Evolutionary conservation across 352 stramenopile genomes (phyloP), one percentile per base, ranked within the genome.

Genomic region (Globisporangium ultimum): DNA sequence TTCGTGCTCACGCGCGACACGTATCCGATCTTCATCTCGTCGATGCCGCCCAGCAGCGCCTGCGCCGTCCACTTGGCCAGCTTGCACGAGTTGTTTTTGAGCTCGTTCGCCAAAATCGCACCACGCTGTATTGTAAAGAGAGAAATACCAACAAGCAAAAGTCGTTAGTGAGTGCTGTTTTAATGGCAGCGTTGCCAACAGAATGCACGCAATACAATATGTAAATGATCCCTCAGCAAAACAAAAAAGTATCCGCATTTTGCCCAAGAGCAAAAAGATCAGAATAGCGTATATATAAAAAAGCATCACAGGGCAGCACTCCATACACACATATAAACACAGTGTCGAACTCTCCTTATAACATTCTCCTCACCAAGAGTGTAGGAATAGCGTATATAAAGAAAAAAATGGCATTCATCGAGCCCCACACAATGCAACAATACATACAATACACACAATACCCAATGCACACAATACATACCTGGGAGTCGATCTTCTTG

Each of bases 21-120:
- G 63, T 98, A 99, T 48, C 96, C 97, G 68, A 99, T 80, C 83
- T 98, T 98, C 93, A 99, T 99, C 72, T 98, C 88, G 70, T 98
- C 95, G 24, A 97, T 91, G 53, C 96, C 97, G 9, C 93, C 82
- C 58, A 99, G 76, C 18, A 99, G 75, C 17, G 94, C 94, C 78
- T 99, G 95, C 17, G 96, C 96, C 20, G 95, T 98, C 96, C 96
- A 99, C 74, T 98, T 98, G 54, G 96, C 96, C 48, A 99, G 71
- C 75, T 99, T 99, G 83, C 87, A 97, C 43, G 89, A 92, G 73
- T 99, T 99, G 80, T 99, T 99, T 89, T 99, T 99, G 50, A 99
- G 81, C 77, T 99, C 97, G 56, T 96, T 98, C 5, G 96, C 96
- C 28, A 99, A 72, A 22, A 99, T 96, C 43, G 96, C 93, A 72